Percentiles rank a stretch among this genome's conserved stretches.
Evolutionary conservation across 176 grass and related monocot genomes (phyloP).

Genomic region (Luzula sylvatica): DNA sequence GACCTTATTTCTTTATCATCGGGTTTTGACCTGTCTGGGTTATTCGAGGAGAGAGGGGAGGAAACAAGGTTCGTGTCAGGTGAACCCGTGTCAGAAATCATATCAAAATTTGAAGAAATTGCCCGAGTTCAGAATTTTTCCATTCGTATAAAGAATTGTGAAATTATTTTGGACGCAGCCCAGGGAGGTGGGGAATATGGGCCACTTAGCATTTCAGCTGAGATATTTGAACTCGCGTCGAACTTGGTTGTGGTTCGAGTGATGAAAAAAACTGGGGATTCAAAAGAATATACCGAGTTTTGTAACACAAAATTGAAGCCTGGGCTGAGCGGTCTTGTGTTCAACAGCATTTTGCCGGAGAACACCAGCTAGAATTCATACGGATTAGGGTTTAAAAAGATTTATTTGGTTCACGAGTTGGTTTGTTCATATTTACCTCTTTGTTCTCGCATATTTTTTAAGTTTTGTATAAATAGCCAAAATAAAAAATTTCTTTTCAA

Average conservation of each 20-base stretch:
- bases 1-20: constrained; percentile 53
- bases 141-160: constrained; percentile 33
- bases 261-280: constrained; percentile 48
- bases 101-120: constrained; percentile 53
- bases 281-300: constrained; percentile 37
- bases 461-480: constrained; percentile 8
- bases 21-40: constrained; percentile 47
- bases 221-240: constrained; percentile 47
- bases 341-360: neutral
- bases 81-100: constrained; percentile 27
- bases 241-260: constrained; percentile 49
- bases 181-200: constrained; percentile 41
- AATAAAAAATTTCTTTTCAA: neutral
- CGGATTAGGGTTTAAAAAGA: neutral
- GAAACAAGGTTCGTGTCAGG: constrained; percentile 35
- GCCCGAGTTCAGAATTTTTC: constrained; percentile 33
- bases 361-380: constrained; percentile 4
- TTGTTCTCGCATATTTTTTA: no score
- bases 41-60: constrained; percentile 56
- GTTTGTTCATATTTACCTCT: neutral
- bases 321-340: constrained; percentile 28
- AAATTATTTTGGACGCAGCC: constrained; percentile 36
- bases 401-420: neutral
- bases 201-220: constrained; percentile 26
- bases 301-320: constrained; percentile 40